Base-by-base conservation (phyloP, 352 stramenopile genomes). In the Phytophthora agathidicida region DNA sequence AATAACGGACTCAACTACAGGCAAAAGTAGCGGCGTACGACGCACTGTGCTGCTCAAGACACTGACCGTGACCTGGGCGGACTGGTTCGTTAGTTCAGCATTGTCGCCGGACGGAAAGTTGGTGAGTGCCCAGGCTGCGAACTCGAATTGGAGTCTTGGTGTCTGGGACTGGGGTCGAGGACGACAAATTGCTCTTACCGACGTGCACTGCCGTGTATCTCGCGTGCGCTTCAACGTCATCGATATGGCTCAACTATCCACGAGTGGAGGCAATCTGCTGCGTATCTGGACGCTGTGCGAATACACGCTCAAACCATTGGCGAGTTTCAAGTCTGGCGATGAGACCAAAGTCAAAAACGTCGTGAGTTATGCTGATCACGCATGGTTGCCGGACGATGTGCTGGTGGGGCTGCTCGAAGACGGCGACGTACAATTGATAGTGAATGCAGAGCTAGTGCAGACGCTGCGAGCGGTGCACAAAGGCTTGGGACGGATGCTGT, bases 131-230 rank as follows among this genome's bases (percentile, higher is more conserved):
- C 83, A 91, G 54, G 68, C 73, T 7, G 63, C 70, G 1, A 90
- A 74, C 22, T 38, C 77, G 4, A 83, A 36, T 7, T 90, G 77
- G 83, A 83, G 68, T 36, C 61, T 94, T 3, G 64, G 86, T 1
- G 73, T 94, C 2, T 94, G 80, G 82, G 84, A 94, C 52, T 94
- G 84, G 84, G 71, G 68, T n/a, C 74, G 80, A 3, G 79, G 77
- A 9, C 64, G 84, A 1, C 78, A 89, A 61, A 55, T 94, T 10
- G 82, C 84, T 5, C 46, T 77, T 19, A 65, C 57, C 1, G 80
- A 91, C 7, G 79, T 91, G n/a, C 81, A 92, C 33, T 85, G 65
- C 51, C 75, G 85, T 23, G 82, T 92, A 28, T 83, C 82, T 38
- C 71, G 84, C 24, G 79, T 92, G 17, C 79, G 71, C 16, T 94